phyloP scores from a whole-genome alignment of 306 rosid genomes.

The Cicer chorassanicum region DNA sequence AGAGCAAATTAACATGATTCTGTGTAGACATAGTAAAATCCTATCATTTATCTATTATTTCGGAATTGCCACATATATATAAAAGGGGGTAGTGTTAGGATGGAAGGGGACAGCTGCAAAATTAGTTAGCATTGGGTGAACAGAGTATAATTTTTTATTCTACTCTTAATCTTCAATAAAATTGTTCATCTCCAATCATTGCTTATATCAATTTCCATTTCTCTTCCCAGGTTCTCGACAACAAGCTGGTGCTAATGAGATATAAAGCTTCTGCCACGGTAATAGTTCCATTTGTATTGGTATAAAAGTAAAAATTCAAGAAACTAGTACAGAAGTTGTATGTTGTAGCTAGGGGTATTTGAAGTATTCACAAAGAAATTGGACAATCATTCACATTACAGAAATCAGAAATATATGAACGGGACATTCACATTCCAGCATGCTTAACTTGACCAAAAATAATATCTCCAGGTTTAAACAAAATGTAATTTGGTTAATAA shows the following conservation, averaged over 20 bases:
- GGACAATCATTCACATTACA: conserved; percentile 3
- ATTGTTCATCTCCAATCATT: neutral
- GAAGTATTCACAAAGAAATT: neutral
- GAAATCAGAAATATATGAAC: neutral
- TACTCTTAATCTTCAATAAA: neutral
- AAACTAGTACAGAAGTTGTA: neutral
- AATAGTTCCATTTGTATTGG: neutral
- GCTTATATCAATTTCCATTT: neutral
- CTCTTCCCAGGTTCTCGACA: neutral
- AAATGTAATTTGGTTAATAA: neutral
- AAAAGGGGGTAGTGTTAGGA: neutral
- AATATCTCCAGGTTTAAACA: conserved; percentile 7
- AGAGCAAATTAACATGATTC: conserved; percentile 29
- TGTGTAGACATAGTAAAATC: conserved; percentile 10
- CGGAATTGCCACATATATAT: neutral
- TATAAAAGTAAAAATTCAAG: conserved; percentile 1
- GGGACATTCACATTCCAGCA: too few species aligned
- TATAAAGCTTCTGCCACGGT: conserved; percentile 1
- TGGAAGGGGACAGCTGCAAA: neutral
- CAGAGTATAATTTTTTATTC: neutral
- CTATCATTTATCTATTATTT: conserved; percentile 2
- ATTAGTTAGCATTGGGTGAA: neutral
- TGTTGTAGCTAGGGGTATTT: neutral
- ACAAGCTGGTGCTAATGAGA: neutral
- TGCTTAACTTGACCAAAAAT: neutral